Evolutionary conservation across 2,329 filamentous ascomycete species (phyloP).

Genomic region (Pseudogymnoascus pannorum): DNA sequence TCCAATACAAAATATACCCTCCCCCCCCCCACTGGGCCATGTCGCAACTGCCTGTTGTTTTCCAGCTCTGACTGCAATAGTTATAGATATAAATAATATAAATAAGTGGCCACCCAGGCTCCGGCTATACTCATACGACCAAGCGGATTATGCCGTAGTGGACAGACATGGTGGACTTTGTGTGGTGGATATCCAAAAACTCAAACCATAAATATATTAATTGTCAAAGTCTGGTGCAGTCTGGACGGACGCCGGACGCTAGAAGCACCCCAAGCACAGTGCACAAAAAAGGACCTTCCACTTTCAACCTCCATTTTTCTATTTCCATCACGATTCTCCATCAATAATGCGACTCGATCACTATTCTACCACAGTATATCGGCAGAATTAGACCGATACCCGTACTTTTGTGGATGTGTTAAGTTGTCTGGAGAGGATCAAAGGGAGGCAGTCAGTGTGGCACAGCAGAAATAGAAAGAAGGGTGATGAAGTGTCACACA

Average conservation of each 20-base stretch:
- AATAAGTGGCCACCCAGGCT: neutral
- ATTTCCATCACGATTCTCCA: neutral
- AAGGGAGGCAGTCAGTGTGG: neutral
- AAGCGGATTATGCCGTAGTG: neutral
- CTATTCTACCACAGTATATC: too few relatives aligned
- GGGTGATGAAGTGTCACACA: neutral
- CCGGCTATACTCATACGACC: neutral
- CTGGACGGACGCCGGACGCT: neutral
- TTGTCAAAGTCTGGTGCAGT: neutral
- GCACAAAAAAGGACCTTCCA: neutral
- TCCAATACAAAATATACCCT: neutral
- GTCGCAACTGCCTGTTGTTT: neutral
- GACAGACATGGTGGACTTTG: neutral
- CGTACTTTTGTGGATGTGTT: slow-evolving; percentile 6
- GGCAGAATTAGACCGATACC: neutral
- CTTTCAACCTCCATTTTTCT: neutral
- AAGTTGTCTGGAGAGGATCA: neutral
- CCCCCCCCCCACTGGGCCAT: neutral
- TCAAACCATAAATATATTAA: neutral
- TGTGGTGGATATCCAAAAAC: too few relatives aligned
- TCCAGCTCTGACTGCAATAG: neutral
- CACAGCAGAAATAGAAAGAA: neutral
- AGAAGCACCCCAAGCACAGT: too few relatives aligned
- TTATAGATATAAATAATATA: neutral
- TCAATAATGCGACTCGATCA: neutral